A percentile compares a stretch with the other conserved stretches of the same genome.
Conservation (phyloP, 148 eudicot species). For the Rhododendron henanense region DNA sequence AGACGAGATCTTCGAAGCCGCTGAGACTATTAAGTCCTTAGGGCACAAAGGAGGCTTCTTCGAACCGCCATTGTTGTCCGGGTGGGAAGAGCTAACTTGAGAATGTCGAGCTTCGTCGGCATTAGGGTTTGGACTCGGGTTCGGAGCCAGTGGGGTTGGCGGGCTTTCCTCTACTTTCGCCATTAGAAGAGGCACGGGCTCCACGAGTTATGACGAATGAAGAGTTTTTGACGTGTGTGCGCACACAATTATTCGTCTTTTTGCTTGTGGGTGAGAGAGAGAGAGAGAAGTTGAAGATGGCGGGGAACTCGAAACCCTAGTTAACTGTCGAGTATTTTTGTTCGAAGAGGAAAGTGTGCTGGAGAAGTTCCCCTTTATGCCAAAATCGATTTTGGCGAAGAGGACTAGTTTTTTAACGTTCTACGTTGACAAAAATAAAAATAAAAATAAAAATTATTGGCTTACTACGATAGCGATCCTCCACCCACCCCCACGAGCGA, state of each 20-base stretch:
- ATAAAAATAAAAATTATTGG: too few relatives aligned
- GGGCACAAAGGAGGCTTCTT: slow-evolving; percentile 24
- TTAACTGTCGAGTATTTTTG: neutral
- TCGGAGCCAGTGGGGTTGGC: slow-evolving; percentile 19
- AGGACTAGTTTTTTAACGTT: too few relatives aligned
- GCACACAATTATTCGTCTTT: neutral
- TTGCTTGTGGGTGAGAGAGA: neutral
- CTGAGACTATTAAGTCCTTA: slow-evolving; percentile 48
- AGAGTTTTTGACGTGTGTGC: neutral
- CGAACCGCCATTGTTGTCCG: slow-evolving; percentile 17
- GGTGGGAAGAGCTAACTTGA: slow-evolving; percentile 33
- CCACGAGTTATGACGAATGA: neutral
- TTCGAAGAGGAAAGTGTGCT: neutral
- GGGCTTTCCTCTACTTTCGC: slow-evolving; percentile 22
- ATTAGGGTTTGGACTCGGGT: slow-evolving; percentile 23
- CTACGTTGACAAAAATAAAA: too few relatives aligned
- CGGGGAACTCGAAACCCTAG: neutral
- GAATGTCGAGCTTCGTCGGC: slow-evolving; percentile 8
- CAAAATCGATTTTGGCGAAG: neutral
- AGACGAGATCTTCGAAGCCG: slow-evolving; percentile 56
- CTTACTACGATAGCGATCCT: too few relatives aligned
- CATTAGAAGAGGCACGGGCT: slow-evolving; percentile 3
- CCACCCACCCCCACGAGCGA: too few relatives aligned
- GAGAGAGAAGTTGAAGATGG: neutral
- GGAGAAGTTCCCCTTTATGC: neutral